Percentiles rank a stretch among this genome's conserved stretches.
Evolutionary conservation across 2,329 filamentous ascomycete species (phyloP).

Genomic region (Verticillium tricorpus): DNA sequence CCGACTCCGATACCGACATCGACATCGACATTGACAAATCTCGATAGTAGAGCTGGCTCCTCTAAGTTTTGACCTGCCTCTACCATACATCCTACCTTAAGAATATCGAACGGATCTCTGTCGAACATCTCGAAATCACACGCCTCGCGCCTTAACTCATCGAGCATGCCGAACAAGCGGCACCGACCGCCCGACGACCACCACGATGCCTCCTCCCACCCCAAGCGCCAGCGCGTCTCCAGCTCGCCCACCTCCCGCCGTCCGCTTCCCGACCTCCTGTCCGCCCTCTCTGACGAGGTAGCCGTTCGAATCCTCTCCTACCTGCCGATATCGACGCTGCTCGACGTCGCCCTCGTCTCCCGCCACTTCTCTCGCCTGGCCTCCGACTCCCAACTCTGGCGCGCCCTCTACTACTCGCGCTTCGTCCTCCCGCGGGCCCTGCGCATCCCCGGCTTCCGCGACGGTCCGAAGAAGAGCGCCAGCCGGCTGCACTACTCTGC

Average conservation of each 20-base stretch:
- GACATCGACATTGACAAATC: too few relatives aligned
- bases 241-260: neutral
- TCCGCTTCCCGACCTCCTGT: slow-evolving; percentile 37
- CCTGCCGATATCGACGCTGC: slow-evolving; percentile 65
- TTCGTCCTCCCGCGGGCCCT: slow-evolving; percentile 81
- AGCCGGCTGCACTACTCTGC: slow-evolving; percentile 41
- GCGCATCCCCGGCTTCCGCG: slow-evolving; percentile 63
- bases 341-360: slow-evolving; percentile 63
- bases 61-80: too few relatives aligned
- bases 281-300: slow-evolving; percentile 79
- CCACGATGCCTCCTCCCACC: neutral
- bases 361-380: slow-evolving; percentile 68
- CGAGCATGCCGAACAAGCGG: neutral
- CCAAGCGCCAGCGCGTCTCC: neutral
- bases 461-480: slow-evolving; percentile 23
- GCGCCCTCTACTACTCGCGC: slow-evolving; percentile 77
- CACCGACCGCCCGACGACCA: neutral
- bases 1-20: too few relatives aligned
- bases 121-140: too few relatives aligned
- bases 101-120: too few relatives aligned
- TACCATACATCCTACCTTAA: too few relatives aligned
- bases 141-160: neutral
- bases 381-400: slow-evolving; percentile 86
- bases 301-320: slow-evolving; percentile 78
- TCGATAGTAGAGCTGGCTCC: too few relatives aligned